Base-by-base conservation (phyloP, 2,329 filamentous ascomycete species). In the Pezicula carpinea region DNA sequence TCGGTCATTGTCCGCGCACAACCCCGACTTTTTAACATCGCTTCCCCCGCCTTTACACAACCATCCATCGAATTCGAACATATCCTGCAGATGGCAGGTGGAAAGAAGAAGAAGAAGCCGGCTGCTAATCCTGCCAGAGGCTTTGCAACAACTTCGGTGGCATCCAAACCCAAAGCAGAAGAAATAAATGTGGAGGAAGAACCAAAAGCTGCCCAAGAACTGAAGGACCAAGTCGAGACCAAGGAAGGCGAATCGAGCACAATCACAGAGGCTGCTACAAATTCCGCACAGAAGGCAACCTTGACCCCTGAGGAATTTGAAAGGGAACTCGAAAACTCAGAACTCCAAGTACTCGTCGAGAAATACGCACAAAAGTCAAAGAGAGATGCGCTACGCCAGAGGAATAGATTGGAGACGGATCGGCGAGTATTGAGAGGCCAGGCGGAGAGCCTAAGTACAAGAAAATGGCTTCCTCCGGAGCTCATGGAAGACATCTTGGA, bases 111-210 rank as follows among this genome's bases (percentile, higher is more conserved):
- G 72, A 96, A 96, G 75, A 97, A 96, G 78, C 77, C 87, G 46
- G 80, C 81, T 21, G 80, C 85, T 26, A 97, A 96, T 67, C 89
- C 91, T 50, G 89, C 90, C 33, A 79, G 93, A 66, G 93, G 91
- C 15, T 95, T 96, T 70, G 89, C 92, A 54, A 99, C 93, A 5
- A 95, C 89, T 11, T 97, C 92, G 1, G 79, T 95, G 50, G 89
- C 90, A 36, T 95, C 89, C 19, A 95, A 91, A 59, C 76, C 82
- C 7, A 78, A 88, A 64, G 74, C 79, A 39, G 89, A 92, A 61
- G 53, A 66, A 49, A 63, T 68, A 32, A 66, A 69, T 35, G 53
- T 59, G 36, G 63, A 56, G 36, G 44, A 43, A 35, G 29, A 59
- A 35, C 47, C 29, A 41, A 48, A 51, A 21, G 45, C 53, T 18